Base-by-base conservation (phyloP, 2,329 filamentous ascomycete genomes). In the Plenodomus tracheiphilus region DNA sequence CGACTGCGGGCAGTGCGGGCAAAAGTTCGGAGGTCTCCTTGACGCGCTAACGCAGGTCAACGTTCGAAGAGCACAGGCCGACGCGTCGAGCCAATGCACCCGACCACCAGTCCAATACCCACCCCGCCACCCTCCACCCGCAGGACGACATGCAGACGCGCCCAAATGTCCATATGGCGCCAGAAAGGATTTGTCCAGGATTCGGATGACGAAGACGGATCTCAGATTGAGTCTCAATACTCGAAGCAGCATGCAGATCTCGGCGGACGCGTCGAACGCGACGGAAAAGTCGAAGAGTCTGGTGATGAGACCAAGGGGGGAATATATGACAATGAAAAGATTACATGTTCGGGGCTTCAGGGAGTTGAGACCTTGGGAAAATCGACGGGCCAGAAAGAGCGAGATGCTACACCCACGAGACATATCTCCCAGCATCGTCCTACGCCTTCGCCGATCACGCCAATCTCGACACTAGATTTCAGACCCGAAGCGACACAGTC, bases 81-180 rank as follows among this genome's bases (percentile, higher is more conserved):
- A 62, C 64, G 64, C 62, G 62, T 58, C 50, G 30, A 18, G 28
- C 39, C 36, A 16, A 53, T 49, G 45, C 35, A 41, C 43, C 52
- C 48, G 41, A 49, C 55, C 37, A 41, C 19, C 34, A 47, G 20
- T 35, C 43, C 21, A 28, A 46, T 49, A 52, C 50, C 47, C 46
- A 51, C 54, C 51, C 57, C 56, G 51, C 54, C 53, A 44, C 45
- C 49, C 39, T 53, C 49, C 28, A 39, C 46, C 37, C 40, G 38
- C 53, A 46, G 47, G 53, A 53, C 67, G 69, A 69, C 46, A 74
- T 74, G 71, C 63, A 61, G 58, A 59, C 53, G 39, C 46, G 61
- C 51, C 60, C 68, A 65, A 74, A 80, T 79, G 77, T 77, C 71
- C 67, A 68, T 69, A 70, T 80, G 77, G 77, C 72, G 75, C 59